phyloP scores from a whole-genome alignment of 495 filamentous ascomycete genomes.

The Podospora comata region DNA sequence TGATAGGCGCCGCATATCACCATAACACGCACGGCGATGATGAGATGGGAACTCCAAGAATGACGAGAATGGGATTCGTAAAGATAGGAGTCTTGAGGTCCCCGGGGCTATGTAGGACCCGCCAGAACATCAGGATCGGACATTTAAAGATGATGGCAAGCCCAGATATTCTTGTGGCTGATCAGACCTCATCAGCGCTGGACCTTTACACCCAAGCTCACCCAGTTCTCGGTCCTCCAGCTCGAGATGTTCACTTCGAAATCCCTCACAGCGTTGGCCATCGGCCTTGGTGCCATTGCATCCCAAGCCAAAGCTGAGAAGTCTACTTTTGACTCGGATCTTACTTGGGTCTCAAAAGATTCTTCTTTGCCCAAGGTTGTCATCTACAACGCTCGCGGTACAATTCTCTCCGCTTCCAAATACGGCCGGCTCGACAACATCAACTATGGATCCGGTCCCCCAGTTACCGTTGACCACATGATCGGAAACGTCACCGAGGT shows the following conservation, averaged over 20 bases:
- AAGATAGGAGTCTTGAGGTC: too few species aligned
- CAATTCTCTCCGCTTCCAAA: slow-evolving; percentile 25
- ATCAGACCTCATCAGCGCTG: neutral
- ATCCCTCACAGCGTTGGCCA: neutral
- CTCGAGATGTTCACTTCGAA: slow-evolving; percentile 10
- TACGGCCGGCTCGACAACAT: slow-evolving; percentile 27
- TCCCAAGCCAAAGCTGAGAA: slow-evolving; percentile 1
- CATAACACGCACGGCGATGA: neutral
- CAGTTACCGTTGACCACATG: slow-evolving; percentile 18
- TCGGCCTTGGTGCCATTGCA: slow-evolving; percentile 7
- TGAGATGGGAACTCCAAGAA: neutral
- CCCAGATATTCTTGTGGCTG: neutral
- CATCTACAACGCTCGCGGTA: slow-evolving; percentile 21
- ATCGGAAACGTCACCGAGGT: slow-evolving; percentile 28
- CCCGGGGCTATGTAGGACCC: too few species aligned
- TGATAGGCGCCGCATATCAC: neutral
- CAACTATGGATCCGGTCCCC: slow-evolving; percentile 21
- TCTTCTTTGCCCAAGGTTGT: slow-evolving; percentile 23
- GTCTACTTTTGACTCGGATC: slow-evolving; percentile 3
- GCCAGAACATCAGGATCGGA: too few species aligned
- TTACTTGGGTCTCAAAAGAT: slow-evolving; percentile 20
- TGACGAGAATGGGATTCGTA: too few species aligned
- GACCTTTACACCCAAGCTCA: neutral
- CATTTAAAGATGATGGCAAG: neutral
- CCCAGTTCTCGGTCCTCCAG: neutral